phyloP scores from a whole-genome alignment of 768 basidiomycete genomes.

The Pluteus cervinus region DNA sequence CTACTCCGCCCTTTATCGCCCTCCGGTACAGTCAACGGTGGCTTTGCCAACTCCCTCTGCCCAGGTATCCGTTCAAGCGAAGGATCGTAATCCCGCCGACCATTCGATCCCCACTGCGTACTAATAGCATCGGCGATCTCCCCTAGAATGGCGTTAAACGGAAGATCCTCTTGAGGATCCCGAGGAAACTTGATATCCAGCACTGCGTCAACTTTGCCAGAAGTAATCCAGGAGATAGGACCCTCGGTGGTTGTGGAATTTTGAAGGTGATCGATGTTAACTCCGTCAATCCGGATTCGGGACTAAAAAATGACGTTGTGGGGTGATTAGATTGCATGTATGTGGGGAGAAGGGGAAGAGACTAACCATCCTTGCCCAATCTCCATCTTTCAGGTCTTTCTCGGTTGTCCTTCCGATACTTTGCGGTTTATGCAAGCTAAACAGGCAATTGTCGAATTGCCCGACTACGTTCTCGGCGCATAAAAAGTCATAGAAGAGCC shows the following conservation, averaged over 20 bases:
- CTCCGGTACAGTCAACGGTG: slow-evolving; percentile 72
- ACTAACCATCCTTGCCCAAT: slow-evolving; percentile 85
- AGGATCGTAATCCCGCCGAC: slow-evolving; percentile 20
- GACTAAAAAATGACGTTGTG: slow-evolving; percentile 42
- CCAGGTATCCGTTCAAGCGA: slow-evolving; percentile 66
- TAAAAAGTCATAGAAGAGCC: slow-evolving; percentile 93
- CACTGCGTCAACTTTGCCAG: slow-evolving; percentile 94
- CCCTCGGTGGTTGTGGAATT: slow-evolving; percentile 75
- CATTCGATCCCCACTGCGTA: slow-evolving; percentile 40
- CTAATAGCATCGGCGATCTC: slow-evolving; percentile 88
- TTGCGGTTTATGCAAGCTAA: slow-evolving; percentile 94
- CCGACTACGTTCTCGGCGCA: slow-evolving; percentile 95
- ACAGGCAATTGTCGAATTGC: slow-evolving; percentile 95
- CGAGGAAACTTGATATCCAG: slow-evolving; percentile 96
- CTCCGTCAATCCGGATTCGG: slow-evolving; percentile 93
- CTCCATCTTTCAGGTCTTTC: slow-evolving; percentile 75
- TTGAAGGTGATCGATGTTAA: slow-evolving; percentile 94
- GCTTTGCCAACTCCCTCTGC: slow-evolving; percentile 80
- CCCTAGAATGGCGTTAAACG: slow-evolving; percentile 77
- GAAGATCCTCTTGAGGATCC: slow-evolving; percentile 59
- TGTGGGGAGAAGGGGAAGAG: neutral
- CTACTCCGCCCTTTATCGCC: too few relatives aligned
- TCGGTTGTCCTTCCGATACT: slow-evolving; percentile 89
- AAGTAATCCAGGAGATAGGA: slow-evolving; percentile 96
- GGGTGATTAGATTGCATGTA: neutral